phyloP scores from a whole-genome alignment of 2,329 filamentous ascomycete species.

The Sarocladium oryzae region DNA sequence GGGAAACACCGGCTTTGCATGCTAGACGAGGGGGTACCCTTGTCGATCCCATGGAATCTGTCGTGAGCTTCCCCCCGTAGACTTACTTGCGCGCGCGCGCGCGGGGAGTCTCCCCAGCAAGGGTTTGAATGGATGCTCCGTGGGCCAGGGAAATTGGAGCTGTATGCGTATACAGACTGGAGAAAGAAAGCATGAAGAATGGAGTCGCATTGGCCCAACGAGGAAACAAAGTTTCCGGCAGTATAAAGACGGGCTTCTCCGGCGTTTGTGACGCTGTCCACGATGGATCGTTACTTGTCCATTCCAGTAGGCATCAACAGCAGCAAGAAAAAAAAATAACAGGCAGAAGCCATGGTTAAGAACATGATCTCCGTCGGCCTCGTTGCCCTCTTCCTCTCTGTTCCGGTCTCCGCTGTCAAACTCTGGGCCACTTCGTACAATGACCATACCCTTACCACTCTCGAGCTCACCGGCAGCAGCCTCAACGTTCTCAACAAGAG shows the following conservation, averaged over 20 bases:
- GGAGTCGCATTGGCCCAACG: no score
- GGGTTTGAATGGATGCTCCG: no score
- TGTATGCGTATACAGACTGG: no score
- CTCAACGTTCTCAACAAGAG: conserved; percentile 37
- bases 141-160: no score
- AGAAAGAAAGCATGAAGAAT: no score
- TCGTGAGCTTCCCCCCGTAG: not conserved
- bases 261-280: not conserved
- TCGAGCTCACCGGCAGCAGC: conserved; percentile 32
- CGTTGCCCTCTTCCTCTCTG: conserved; percentile 2
- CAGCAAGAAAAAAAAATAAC: not conserved
- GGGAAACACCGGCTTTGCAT: not conserved
- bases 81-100: no score
- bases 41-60: not conserved
- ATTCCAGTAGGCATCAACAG: not conserved
- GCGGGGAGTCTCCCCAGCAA: not conserved
- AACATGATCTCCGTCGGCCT: not conserved
- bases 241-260: no score
- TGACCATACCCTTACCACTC: conserved; percentile 38
- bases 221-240: no score
- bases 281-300: not conserved
- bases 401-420: not conserved
- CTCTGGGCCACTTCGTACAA: conserved; percentile 33
- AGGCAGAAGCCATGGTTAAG: not conserved
- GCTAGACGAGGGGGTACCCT: not conserved